Conservation (phyloP, 441 rosid species). For the Geranium incanum region DNA sequence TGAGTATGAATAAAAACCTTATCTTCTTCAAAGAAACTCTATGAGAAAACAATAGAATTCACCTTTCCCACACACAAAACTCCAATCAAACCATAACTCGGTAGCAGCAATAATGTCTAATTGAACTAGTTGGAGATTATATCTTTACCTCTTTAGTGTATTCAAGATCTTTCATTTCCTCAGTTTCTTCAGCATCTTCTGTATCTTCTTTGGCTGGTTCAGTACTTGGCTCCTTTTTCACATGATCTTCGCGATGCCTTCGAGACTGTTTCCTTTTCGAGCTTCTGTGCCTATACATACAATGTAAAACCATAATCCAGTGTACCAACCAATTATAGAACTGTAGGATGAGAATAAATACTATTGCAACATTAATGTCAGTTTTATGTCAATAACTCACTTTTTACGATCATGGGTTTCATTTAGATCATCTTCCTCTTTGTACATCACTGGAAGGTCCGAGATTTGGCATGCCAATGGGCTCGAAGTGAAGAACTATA, state of each 20-base stretch:
- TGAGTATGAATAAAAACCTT: background rate
- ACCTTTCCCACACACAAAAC: too few relatives aligned
- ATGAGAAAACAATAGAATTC: background rate
- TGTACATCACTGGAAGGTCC: slow-evolving; percentile 39
- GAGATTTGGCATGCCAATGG: slow-evolving; percentile 48
- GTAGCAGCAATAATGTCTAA: background rate
- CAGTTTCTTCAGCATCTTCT: background rate
- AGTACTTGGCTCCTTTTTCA: slow-evolving; percentile 16
- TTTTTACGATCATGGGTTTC: slow-evolving; percentile 27
- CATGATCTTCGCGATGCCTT: slow-evolving; percentile 20
- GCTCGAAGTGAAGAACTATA: slow-evolving; percentile 52
- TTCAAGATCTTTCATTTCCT: slow-evolving; percentile 18
- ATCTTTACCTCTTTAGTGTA: slow-evolving; percentile 40
- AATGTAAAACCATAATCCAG: background rate
- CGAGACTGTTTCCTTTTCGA: slow-evolving; percentile 24
- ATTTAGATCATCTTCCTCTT: slow-evolving; percentile 30
- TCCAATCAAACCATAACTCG: too few relatives aligned
- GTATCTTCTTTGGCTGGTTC: slow-evolving; percentile 23
- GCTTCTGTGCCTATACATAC: slow-evolving; percentile 26
- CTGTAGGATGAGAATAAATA: background rate
- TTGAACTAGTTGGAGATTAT: background rate
- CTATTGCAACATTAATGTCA: background rate
- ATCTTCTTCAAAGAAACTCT: background rate
- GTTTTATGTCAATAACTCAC: slow-evolving; percentile 22
- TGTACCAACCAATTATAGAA: background rate